Evolutionary conservation across 2,329 filamentous ascomycete genomes (phyloP), one percentile per base, ranked within the genome.

Genomic region (Aspergillus neotritici): DNA sequence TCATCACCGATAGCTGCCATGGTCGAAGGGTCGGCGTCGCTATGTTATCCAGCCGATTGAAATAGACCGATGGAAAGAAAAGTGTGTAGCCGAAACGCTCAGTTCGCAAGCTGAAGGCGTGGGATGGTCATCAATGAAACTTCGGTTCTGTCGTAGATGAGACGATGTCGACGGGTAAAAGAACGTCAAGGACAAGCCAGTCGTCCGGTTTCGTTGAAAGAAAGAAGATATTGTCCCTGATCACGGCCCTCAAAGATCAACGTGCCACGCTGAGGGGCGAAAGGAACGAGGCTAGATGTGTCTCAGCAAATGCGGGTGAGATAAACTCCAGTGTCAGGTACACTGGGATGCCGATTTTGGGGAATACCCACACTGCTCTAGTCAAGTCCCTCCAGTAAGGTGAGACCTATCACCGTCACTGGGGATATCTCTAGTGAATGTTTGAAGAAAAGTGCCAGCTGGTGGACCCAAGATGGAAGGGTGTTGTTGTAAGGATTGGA

Each of bases 1-100:
- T 94, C 88, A 60, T 86, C 82, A 58, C 80, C 84, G 16, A 41
- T 34, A 52, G 89, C 89, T 61, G 94, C 94, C 68, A 96, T 95
- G 50, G 85, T 87, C 47, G 85, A 83, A 42, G 84, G 4, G 21
- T 25, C 2, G 21, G 7, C 21, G 21, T 25, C 21, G 21, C 21
- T 25, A 25, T 25, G 21, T 25, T 25, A 25, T 25, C 21, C 7
- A 25, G 21, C 21, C 21, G 21, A 25, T 25, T 6, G 1, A 9
- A 25, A 25, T 25, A 25, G 21, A 25, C 7, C 4, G 21, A 25
- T 25, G 21, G 21, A 25, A 25, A 25, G 21, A 9, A 9, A 25
- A 8, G 7, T 25, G 4, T 25, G 21, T 25, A 25, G 21, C 21
- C 21, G 21, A 25, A 25, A 25, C 21, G 21, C 21, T 25, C 21